Evolutionary conservation across 495 filamentous ascomycete genomes (phyloP), one percentile per base, ranked within the genome.

Genomic region (Chaetomium fimeti): DNA sequence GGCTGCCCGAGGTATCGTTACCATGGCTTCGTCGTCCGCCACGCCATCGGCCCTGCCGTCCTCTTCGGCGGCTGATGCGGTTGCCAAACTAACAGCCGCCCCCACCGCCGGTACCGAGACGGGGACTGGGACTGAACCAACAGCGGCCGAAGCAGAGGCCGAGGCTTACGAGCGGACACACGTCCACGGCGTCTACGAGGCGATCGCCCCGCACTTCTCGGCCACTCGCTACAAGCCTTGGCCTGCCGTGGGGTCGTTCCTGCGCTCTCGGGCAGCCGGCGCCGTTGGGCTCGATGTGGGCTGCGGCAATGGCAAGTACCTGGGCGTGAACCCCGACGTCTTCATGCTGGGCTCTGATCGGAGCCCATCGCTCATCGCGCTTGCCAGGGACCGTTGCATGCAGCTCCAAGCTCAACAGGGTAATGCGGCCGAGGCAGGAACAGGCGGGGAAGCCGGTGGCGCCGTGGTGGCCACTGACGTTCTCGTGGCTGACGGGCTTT

Each of bases 281-380:
- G 82, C 91, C n/a, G 77, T 98, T 40, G 94, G 94, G 9, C 79
- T 97, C 25, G 94, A 98, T 75, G 83, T 97, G 59, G 91, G 91
- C 53, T 98, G 94, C 77, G 94, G 94, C 58, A 98, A 98, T 79
- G 94, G 94, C 66, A 98, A 98, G 79, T 96, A 98, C 72, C 78
- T 98, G 53, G 76, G 83, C 47, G 90, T 95, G 43, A 96, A 94
- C 75, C 82, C 77, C 22, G 80, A 87, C 67, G 77, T 97, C 29
- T 92, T 89, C 76, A 92, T 97, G 65, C 69, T 98, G 58, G 94
- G 86, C 42, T 93, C 89, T 57, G 94, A 98, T 82, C 83, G 93
- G 81, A 95, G 92, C 60, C 77, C 83, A 49, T 89, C 89, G 64
- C 84, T 98, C 40, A 85, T 87, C 47, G 79, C 79, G 52, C 92